Evolutionary conservation across 139 green algal species (phyloP).

Genomic region (Chlorella vulgaris): DNA sequence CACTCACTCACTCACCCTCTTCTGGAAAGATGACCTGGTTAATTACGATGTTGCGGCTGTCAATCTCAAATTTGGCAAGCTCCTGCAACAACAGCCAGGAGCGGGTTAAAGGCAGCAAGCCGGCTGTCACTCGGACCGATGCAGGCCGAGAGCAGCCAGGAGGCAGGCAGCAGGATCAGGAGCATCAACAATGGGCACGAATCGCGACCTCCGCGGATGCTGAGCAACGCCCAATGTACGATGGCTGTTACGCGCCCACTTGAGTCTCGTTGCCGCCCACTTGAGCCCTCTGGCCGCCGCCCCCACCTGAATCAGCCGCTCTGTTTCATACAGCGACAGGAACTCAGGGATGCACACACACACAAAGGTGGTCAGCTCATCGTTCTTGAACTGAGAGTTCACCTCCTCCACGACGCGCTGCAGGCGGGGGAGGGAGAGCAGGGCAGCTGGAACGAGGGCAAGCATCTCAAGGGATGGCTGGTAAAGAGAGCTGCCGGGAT

Average conservation of each 20-base stretch:
- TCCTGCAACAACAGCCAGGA: conserved; percentile 63
- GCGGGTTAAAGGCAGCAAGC: not conserved
- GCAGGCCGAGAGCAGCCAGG: too few relatives aligned
- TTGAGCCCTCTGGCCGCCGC: too few relatives aligned
- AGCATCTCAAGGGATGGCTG: too few relatives aligned
- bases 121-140: not conserved
- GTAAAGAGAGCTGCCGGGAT: too few relatives aligned
- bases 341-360: conserved; percentile 99
- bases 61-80: conserved; percentile 96
- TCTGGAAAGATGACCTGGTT: conserved; percentile 94
- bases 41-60: conserved; percentile 95
- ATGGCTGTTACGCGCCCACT: too few relatives aligned
- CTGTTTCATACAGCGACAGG: conserved; percentile 97
- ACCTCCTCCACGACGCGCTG: conserved; percentile 73
- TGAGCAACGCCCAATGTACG: too few relatives aligned
- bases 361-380: conserved; percentile 96
- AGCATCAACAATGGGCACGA: too few relatives aligned
- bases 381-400: conserved; percentile 94
- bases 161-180: too few relatives aligned
- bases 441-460: not conserved
- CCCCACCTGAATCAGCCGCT: conserved; percentile 83
- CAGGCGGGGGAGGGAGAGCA: not conserved
- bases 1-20: conserved; percentile 61
- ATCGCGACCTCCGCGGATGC: too few relatives aligned
- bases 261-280: too few relatives aligned